Evolutionary conservation across 2,329 filamentous ascomycete species (phyloP), one percentile per base, ranked within the genome.

Genomic region (Pseudohalonectria lignicola): DNA sequence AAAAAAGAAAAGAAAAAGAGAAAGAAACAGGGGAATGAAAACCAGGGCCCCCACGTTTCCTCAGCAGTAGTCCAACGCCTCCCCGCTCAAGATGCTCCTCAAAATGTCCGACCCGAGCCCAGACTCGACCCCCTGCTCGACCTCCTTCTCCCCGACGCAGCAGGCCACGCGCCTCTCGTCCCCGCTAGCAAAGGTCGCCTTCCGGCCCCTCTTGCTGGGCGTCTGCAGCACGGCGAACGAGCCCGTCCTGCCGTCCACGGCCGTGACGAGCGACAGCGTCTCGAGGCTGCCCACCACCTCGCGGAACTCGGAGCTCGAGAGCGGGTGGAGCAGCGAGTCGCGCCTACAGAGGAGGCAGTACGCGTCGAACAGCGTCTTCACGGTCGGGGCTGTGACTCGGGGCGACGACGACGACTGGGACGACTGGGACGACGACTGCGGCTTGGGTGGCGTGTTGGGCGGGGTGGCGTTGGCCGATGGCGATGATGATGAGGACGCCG

Each of bases 231-330:
- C 62, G 31, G 74, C 60, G 52, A 83, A 79, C 45, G 71, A 84
- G 33, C 76, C 83, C 36, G 66, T 81, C 64, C 74, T 86, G 49
- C 65, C 84, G 64, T 71, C 86, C 54, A 63, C 84, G 52, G 61
- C 80, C 59, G 56, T 81, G 5, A 95, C 71, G 17, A 96, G 65
- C 2, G 86, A 88, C 34, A 94, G 63, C 0, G 88, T 92, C 63
- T 98, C 92, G 37, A 98, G 62, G 49, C 86, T 93, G 26, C 82
- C 79, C 16, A 95, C 70, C 5, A 98, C 88, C 59, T 98, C 92
- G 41, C 87, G 78, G 59, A 98, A 98, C 57, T 98, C 92, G 5
- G 86, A 92, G 51, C 76, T 82, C 2, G 86, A 92, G 3, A 98
- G 73, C 1, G 90, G 85, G 48, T 94, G 87, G 3, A 98, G 71